Conservation (phyloP, 2,329 filamentous ascomycete genomes). For the Diatrype stigma region DNA sequence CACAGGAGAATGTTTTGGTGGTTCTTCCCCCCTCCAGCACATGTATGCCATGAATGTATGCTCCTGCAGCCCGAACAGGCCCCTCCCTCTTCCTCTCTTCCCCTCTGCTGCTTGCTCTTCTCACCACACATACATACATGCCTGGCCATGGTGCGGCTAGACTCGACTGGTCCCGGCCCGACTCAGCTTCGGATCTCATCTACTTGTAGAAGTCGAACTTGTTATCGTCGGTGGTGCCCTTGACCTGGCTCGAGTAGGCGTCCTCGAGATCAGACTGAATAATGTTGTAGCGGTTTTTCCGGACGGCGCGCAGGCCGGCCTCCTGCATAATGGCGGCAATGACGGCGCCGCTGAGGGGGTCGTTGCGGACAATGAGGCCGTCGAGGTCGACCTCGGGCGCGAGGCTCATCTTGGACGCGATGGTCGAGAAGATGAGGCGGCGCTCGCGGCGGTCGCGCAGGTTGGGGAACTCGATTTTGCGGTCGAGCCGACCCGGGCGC, state of each 20-base stretch:
- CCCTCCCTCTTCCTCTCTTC: neutral
- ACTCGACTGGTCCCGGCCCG: no score
- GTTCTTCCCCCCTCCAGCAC: no score
- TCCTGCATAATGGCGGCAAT: conserved; percentile 99
- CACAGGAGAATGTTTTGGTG: no score
- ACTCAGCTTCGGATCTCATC: no score
- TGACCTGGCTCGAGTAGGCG: conserved; percentile 95
- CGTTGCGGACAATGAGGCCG: conserved; percentile 92
- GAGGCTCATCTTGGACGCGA: conserved; percentile 94
- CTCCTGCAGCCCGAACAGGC: no score
- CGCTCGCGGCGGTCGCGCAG: conserved; percentile 91
- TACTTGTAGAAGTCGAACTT: conserved; percentile 94
- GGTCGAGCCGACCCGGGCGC: conserved; percentile 88
- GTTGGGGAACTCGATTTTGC: conserved; percentile 98
- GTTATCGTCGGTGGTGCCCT: conserved; percentile 63
- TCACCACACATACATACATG: no score
- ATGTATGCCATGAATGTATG: no score
- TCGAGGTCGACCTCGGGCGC: conserved; percentile 96
- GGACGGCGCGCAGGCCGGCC: conserved; percentile 85
- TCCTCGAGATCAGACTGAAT: conserved; percentile 96
- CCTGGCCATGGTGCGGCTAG: no score
- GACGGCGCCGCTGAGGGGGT: conserved; percentile 89
- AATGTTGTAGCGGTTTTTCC: conserved; percentile 99
- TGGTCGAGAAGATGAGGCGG: conserved; percentile 95
- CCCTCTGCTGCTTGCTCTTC: neutral